Evolutionary conservation across 1,139 yeast species (phyloP), one percentile per base, ranked within the genome.

Genomic region (Entelexis paramagnoliae): DNA sequence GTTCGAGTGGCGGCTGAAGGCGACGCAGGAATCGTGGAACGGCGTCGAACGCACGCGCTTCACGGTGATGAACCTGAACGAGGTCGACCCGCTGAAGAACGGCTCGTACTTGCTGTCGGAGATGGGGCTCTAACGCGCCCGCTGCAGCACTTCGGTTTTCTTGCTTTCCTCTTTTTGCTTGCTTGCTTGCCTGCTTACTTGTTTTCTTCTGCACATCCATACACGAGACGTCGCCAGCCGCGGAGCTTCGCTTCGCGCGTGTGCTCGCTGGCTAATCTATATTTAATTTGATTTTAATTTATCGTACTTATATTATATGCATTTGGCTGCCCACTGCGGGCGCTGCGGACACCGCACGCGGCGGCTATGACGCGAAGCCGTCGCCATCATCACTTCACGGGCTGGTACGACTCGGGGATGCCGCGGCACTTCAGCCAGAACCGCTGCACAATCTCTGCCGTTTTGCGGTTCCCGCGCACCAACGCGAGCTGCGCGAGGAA

Each of bases 21-120:
- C 95, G 9, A 79, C 81, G 65, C 84, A 80, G 64, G 97, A 91
- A 63, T 78, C 78, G 56, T 91, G 83, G 66, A 83, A 88, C 62
- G 95, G 89, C 52, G 79, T 76, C 50, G 75, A 77, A 41, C 78
- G 94, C 64, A 80, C 86, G 22, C 78, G 96, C 65, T 86, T 83
- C 66, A 53, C 53, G 13, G 56, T 50, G 3, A 22, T 52, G 32
- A 33, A 39, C 5, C 26, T 46, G 29, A 22, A 9, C 17, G 36
- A 51, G 47, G 20, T 36, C 7, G 58, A 54, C 19, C 48, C 50
- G 3, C 11, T 47, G 7, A 35, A 17, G 17, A 55, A 49, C n/a
- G 48, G 54, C 33, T 16, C 36, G 30, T 16, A 14, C n/a, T 10
- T 52, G 40, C 46, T 55, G 14, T 14, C 52, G 10, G 54, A 55